Evolutionary conservation across 2,329 filamentous ascomycete species (phyloP), one percentile per base, ranked within the genome.

Genomic region (Alternaria arborescens): DNA sequence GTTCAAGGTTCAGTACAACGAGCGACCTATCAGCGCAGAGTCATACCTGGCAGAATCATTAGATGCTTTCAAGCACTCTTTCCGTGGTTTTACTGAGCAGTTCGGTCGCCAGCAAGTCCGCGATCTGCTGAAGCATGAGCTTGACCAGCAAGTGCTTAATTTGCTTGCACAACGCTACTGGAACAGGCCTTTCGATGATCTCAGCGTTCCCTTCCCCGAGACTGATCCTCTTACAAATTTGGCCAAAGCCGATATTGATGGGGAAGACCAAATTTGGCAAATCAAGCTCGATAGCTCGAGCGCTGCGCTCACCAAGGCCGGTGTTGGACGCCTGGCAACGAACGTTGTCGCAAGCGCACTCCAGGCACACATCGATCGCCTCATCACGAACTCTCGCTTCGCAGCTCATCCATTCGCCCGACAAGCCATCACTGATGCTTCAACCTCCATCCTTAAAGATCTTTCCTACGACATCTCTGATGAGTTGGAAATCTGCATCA

Each of bases 1-100:
- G 79, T 99, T 97, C 85, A 99, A 99, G 78, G 95, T 99, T 5
- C 96, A 99, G 78, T 99, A 99, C 81, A 99, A 99, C 73, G 95
- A 99, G 77, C 89, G 95, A 7, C 93, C 94, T 1, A 83, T 99
- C 36, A 97, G 93, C 52, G 95, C 95, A 2, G 95, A 99, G 77
- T 97, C 94, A 4, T 99, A 99, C 76, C 86, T 99, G 40, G 95
- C 95, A 2, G 95, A 98, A 78, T 97, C 92, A 68, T 83, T 99
- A 4, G 95, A 99, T 78, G 89, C 90, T 20, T 98, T 99, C 85
- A 99, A 99, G 80, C 96, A 98, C 78, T 92, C 93, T 0, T 99
- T 99, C 82, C 97, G 97, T 77, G 90, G 91, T 68, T 97, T 98
- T 74, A 89, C 93, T 0, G 93, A 97, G 67, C 86, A 87, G 30